Base-by-base conservation (phyloP, 768 basidiomycete genomes). In the Panus rudis region DNA sequence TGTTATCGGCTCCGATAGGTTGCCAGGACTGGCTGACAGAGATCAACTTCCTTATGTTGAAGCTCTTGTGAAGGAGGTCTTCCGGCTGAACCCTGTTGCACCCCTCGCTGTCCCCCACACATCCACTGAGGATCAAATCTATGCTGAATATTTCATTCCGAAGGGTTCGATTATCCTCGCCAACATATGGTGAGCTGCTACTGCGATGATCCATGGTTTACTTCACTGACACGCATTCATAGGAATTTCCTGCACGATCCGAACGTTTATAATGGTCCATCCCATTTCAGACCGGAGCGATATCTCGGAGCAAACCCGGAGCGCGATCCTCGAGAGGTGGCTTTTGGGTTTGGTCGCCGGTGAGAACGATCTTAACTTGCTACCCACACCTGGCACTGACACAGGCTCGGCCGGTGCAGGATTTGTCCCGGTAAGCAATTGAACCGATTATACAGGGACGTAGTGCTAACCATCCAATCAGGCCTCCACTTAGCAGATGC, bases 341-440 rank as follows among this genome's bases (percentile, higher is more conserved):
- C 45, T 21, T 65, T 63, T 42, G 63, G 63, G 8, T 63, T 61
- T 43, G 63, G 63, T 16, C 50, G 60, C 21, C 47, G 61, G 55
- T 55, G 16, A 45, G 52, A 30, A 14, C 6, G 20, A 10, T n/a
- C 10, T 30, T 30, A n/a, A 6, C 4, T 10, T 32, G 7, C 13
- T 4, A 14, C 4, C 13, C 21, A 24, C 11, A 13, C 6, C 6
- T 22, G 20, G 6, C 21, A 5, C 42, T 14, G 32, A 1, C 17
- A 26, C n/a, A n/a, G n/a, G n/a, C n/a, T n/a, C n/a, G n/a, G n/a
- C 25, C 26, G 27, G 4, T 20, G 6, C 26, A 30, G 41, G 24
- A 37, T 49, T 14, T 49, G 46, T 26, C 38, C 25, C n/a, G 33
- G 33, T 35, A 35, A 7, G 16, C 28, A 10, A n/a, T 17, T 35